Conservation (phyloP, 2,329 filamentous ascomycete genomes). For the Chrysoporthe austroafricana region DNA sequence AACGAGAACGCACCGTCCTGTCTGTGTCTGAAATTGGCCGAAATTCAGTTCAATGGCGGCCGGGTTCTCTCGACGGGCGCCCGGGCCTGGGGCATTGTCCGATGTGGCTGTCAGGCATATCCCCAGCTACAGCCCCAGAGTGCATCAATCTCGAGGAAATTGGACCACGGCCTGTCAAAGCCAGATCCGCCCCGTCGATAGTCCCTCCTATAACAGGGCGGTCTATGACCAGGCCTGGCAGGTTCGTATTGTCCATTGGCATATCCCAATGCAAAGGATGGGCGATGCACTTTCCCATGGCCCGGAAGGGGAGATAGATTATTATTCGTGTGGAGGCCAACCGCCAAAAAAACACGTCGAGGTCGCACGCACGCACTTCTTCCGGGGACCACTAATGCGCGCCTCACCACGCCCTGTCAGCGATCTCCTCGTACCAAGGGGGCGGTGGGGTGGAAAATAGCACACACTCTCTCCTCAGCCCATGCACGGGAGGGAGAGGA, state of each 20-base stretch:
- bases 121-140: conserved; percentile 16
- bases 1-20: neutral
- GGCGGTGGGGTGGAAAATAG: neutral
- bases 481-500: neutral
- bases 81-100: neutral
- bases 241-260: conserved; percentile 15
- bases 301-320: neutral
- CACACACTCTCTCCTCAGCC: neutral
- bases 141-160: conserved; percentile 26
- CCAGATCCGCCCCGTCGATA: neutral
- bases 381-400: conserved; percentile 9
- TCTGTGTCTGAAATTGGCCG: neutral
- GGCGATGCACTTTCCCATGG: conserved; percentile 1
- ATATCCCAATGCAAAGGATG: neutral
- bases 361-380: neutral
- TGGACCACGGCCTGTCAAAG: conserved; percentile 16
- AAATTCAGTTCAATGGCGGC: neutral
- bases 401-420: conserved; percentile 13
- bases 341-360: neutral
- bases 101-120: conserved; percentile 24
- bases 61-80: neutral
- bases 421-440: conserved; percentile 2
- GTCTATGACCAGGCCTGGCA: conserved; percentile 6
- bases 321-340: neutral
- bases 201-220: conserved; percentile 16